Evolutionary conservation across 2,329 filamentous ascomycete species (phyloP).

Genomic region (Aureobasidium namibiae): DNA sequence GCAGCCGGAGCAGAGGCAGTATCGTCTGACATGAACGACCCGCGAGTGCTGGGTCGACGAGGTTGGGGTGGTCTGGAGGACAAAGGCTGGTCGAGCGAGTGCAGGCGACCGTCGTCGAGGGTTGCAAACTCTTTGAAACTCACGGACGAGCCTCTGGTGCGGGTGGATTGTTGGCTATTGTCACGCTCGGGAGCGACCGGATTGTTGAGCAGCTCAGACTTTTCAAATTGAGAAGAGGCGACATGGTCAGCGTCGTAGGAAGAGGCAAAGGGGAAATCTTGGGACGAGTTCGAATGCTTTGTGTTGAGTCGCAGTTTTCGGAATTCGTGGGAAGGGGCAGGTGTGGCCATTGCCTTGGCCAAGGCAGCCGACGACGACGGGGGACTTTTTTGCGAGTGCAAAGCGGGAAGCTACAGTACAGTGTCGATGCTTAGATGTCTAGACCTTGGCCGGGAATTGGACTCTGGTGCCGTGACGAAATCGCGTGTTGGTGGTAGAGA

Average conservation of each 20-base stretch:
- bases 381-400: background rate
- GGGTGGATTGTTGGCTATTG: background rate
- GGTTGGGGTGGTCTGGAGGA: conserved; percentile 22
- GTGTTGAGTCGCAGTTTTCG: conserved; percentile 12
- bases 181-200: background rate
- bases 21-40: background rate
- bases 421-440: background rate
- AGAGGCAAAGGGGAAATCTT: conserved; percentile 1
- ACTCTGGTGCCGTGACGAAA: background rate
- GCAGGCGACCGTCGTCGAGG: conserved; percentile 32
- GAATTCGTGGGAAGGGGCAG: conserved; percentile 6
- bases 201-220: background rate
- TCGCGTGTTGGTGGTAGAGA: background rate
- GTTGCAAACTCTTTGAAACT: conserved; percentile 33
- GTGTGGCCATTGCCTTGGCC: conserved; percentile 1
- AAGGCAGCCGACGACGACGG: background rate
- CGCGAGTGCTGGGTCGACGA: conserved; percentile 3
- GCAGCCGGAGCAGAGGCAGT: conserved; percentile 7
- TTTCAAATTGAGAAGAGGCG: conserved; percentile 2
- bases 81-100: conserved; percentile 30
- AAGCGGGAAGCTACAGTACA: background rate
- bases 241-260: conserved; percentile 8
- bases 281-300: background rate
- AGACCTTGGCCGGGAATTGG: background rate
- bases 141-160: conserved; percentile 29